phyloP scores from a whole-genome alignment of 768 basidiomycete species.

The Pisolithus microcarpus region DNA sequence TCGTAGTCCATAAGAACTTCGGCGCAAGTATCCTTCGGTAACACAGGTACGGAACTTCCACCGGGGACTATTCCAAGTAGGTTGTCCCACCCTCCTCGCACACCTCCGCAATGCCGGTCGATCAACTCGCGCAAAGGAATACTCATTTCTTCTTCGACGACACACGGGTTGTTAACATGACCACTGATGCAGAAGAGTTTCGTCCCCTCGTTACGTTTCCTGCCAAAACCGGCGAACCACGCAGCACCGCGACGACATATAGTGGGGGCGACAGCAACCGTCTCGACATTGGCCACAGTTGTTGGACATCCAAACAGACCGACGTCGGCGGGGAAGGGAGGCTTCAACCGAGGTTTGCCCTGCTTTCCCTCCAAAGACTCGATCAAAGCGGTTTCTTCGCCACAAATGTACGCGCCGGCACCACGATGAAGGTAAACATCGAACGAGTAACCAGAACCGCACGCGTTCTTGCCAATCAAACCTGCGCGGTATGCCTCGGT shows the following conservation, averaged over 20 bases:
- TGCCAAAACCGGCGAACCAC: constrained; percentile 92
- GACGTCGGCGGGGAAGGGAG: constrained; percentile 97
- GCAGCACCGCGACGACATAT: constrained; percentile 82
- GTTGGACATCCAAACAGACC: constrained; percentile 96
- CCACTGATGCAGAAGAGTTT: constrained; percentile 96
- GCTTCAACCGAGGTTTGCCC: constrained; percentile 95
- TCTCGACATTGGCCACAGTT: constrained; percentile 98
- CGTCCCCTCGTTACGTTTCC: constrained; percentile 91
- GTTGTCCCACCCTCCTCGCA: constrained; percentile 95
- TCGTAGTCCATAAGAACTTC: constrained; percentile 98
- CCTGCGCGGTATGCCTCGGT: constrained; percentile 89
- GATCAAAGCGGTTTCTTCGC: constrained; percentile 96
- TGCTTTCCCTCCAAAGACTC: constrained; percentile 98
- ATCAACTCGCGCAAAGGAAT: constrained; percentile 90
- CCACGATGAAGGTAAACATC: constrained; percentile 99
- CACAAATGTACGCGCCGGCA: constrained; percentile 97
- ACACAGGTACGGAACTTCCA: constrained; percentile 88
- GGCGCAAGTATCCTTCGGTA: constrained; percentile 75
- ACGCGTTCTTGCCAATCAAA: constrained; percentile 83
- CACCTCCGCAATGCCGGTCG: constrained; percentile 96
- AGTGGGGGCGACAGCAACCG: constrained; percentile 94
- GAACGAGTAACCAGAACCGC: constrained; percentile 89
- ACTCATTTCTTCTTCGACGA: constrained; percentile 98
- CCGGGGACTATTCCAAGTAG: constrained; percentile 95
- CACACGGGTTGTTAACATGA: constrained; percentile 97